phyloP scores from a whole-genome alignment of 2,329 filamentous ascomycete genomes.

The Fusarium devonianum region DNA sequence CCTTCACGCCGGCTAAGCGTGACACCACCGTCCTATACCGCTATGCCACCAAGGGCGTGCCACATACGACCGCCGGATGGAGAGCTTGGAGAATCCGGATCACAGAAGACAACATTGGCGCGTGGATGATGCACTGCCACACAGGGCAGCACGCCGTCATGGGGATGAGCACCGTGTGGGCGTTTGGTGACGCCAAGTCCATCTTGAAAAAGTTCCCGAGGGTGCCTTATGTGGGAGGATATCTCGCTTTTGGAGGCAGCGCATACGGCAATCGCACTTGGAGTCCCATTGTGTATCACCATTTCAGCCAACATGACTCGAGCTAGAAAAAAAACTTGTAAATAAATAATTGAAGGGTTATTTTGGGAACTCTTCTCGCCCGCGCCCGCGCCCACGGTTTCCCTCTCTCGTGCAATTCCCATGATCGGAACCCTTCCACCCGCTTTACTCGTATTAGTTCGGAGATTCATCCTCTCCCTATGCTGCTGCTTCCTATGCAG shows the following conservation, averaged over 20 bases:
- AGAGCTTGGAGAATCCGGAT: slow-evolving; percentile 64
- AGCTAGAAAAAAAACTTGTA: too few species aligned
- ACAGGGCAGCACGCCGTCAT: slow-evolving; percentile 65
- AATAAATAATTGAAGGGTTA: too few species aligned
- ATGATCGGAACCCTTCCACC: too few species aligned
- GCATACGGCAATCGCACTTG: slow-evolving; percentile 51
- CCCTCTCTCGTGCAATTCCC: too few species aligned
- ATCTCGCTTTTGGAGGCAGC: slow-evolving; percentile 54
- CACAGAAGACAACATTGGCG: slow-evolving; percentile 55
- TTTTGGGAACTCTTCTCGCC: too few species aligned
- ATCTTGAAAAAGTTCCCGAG: slow-evolving; percentile 31
- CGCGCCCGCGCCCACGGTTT: too few species aligned
- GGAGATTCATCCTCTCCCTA: too few species aligned
- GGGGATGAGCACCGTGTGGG: slow-evolving; percentile 48
- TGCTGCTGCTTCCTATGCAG: too few species aligned
- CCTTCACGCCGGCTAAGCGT: slow-evolving; percentile 23
- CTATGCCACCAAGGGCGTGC: slow-evolving; percentile 53
- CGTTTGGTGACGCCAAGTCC: slow-evolving; percentile 38
- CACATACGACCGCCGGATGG: slow-evolving; percentile 60
- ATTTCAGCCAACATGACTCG: too few species aligned
- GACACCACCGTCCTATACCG: slow-evolving; percentile 56
- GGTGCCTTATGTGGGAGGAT: slow-evolving; percentile 48
- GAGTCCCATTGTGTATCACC: slow-evolving; percentile 20
- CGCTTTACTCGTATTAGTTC: too few species aligned
- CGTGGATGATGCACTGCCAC: slow-evolving; percentile 71